Base-by-base conservation (phyloP, 345 rosid species). In the Brassica carinata region DNA sequence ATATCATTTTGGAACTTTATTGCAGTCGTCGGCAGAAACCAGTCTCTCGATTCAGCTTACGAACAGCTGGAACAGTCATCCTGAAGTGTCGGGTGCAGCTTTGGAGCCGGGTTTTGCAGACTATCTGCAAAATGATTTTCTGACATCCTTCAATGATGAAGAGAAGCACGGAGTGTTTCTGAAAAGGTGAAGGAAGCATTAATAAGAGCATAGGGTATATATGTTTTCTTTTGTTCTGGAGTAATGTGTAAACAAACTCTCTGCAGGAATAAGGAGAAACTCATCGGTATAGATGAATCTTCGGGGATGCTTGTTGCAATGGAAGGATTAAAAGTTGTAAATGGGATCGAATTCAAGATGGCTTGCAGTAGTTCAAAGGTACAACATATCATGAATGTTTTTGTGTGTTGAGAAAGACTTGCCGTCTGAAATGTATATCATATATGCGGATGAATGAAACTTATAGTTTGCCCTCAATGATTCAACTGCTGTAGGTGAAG, bases 291-390 rank as follows among this genome's bases (percentile, higher is more conserved):
- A 30, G 86, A 89, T 81, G 91, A 86, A 67, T 67, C 84, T 30
- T 80, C 74, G 3, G 81, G 80, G 40, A 67, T 67, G 18, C 62
- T 76, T 71, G 73, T 31, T 62, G 88, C 88, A 79, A 81, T 81
- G 87, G 92, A 90, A 85, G 94, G 92, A 55, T 81, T 93, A 29
- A 80, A 80, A 69, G 83, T 96, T 59, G 75, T 91, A 34, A 96
- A 93, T 67, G 94, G 87, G 76, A 79, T 96, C 19, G 98, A 93
- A 82, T 88, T 89, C 79, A 89, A 89, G 81, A 88, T 93, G 71
- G 85, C 91, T 66, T 90, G 98, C 94, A 87, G 53, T 86, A 89
- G 97, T 58, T 93, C 96, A 38, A 93, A 96, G 98, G 99, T 96
- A 87, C 76, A 31, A 55, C 53, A 33, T 48, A 72, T 55, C 18